phyloP scores from a whole-genome alignment of 2,329 filamentous ascomycete species.

The Penicillium sp. region DNA sequence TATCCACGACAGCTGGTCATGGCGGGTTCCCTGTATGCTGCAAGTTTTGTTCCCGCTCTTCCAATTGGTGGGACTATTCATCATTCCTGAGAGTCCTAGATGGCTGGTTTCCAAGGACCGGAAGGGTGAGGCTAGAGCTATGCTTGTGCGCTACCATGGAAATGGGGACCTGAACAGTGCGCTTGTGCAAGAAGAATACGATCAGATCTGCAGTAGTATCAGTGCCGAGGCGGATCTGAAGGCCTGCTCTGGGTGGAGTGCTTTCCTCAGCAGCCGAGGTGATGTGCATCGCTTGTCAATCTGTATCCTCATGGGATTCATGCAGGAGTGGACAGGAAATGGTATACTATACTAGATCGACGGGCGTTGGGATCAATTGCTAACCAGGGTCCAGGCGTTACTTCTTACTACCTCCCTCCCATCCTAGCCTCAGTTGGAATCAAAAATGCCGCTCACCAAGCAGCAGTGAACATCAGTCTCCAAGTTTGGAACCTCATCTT shows the following conservation, averaged over 20 bases:
- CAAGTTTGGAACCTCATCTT: slow-evolving; percentile 26
- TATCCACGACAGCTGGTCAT: slow-evolving; percentile 40
- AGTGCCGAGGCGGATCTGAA: slow-evolving; percentile 15
- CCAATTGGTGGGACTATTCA: slow-evolving; percentile 52
- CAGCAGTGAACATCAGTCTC: slow-evolving; percentile 26
- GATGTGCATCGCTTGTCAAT: slow-evolving; percentile 23
- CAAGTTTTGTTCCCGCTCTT: slow-evolving; percentile 50
- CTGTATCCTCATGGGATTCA: slow-evolving; percentile 23
- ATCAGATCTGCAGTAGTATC: slow-evolving; percentile 26
- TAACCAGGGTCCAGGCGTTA: slow-evolving; percentile 17
- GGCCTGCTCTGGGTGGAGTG: slow-evolving; percentile 15
- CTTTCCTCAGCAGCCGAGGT: slow-evolving; percentile 16
- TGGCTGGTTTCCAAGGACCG: slow-evolving; percentile 63
- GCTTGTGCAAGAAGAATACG: slow-evolving; percentile 25
- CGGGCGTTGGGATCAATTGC: neutral
- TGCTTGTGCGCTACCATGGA: slow-evolving; percentile 61
- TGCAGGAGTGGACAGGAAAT: slow-evolving; percentile 31
- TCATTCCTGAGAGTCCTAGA: slow-evolving; percentile 63
- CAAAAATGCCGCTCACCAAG: slow-evolving; percentile 25
- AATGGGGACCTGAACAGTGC: slow-evolving; percentile 41
- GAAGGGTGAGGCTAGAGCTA: slow-evolving; percentile 56
- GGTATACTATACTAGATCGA: slow-evolving; percentile 13
- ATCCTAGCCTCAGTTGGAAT: slow-evolving; percentile 38
- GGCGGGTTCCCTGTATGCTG: slow-evolving; percentile 61
- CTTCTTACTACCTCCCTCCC: slow-evolving; percentile 38